These are phyloP conservation scores for Pythium brachiatum DNA, from an alignment of 352 stramenopile genomes.

Conservation along the genomic window DNA sequence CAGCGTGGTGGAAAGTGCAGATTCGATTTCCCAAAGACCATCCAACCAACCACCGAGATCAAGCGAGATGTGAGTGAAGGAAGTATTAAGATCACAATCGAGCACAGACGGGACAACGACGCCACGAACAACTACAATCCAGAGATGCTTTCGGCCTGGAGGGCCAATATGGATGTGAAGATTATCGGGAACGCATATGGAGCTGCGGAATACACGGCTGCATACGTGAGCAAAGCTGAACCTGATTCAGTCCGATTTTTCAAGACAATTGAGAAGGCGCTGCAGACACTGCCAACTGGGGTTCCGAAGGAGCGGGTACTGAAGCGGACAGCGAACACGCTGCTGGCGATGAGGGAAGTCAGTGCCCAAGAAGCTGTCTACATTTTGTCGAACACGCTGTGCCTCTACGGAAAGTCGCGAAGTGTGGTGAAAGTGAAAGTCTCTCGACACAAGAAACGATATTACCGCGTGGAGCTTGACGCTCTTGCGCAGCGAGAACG, in stretches of 20 bases:
- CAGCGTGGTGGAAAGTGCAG: constrained; percentile 7
- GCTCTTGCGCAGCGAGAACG: not conserved
- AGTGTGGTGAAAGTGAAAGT: constrained; percentile 8
- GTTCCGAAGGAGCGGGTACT: not conserved
- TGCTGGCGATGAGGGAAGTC: constrained; percentile 1
- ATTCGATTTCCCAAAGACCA: constrained; percentile 3
- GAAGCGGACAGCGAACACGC: not conserved
- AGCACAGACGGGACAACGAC: constrained; percentile 3
- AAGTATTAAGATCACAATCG: not conserved
- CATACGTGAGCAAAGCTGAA: constrained; percentile 25
- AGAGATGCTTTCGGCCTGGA: constrained; percentile 2
- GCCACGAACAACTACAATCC: constrained; percentile 15
- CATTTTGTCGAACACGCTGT: constrained; percentile 3
- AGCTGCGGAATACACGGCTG: constrained; percentile 18
- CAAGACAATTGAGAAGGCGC: constrained; percentile 3
- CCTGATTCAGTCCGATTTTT: constrained; percentile 15
- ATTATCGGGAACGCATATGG: constrained; percentile 23
- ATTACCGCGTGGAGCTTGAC: not conserved
- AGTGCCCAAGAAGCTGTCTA: constrained; percentile 17
- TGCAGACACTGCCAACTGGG: not conserved
- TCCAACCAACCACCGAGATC: not conserved
- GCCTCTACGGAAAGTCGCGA: constrained; percentile 8
- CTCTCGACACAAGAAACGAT: not conserved
- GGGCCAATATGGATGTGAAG: constrained; percentile 29
- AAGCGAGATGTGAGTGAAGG: not conserved